A percentile compares a stretch with the other conserved stretches of the same genome.
phyloP scores from a whole-genome alignment of 2,329 filamentous ascomycete genomes.

The Alternaria atra region DNA sequence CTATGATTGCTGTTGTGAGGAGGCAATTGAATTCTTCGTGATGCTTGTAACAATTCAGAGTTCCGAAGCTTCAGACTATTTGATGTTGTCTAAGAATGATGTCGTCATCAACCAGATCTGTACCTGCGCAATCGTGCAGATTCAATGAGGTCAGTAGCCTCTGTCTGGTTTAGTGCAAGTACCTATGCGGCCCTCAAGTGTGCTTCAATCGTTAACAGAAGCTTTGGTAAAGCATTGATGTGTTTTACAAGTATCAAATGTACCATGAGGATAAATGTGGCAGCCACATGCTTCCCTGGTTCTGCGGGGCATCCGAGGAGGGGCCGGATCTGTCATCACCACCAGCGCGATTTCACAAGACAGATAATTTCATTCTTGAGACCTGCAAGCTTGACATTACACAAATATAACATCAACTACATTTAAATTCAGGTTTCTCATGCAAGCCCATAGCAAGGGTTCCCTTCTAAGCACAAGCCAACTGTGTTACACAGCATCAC shows the following conservation, averaged over 20 bases:
- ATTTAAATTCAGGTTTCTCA: neutral
- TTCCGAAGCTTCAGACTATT: slow-evolving; percentile 5
- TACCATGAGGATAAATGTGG: neutral
- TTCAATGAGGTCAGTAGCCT: slow-evolving; percentile 19
- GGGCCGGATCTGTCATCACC: neutral
- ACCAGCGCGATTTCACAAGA: neutral
- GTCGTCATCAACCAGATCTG: slow-evolving; percentile 29
- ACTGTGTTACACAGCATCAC: slow-evolving; percentile 5
- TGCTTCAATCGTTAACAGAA: too few relatives aligned
- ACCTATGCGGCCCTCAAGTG: neutral
- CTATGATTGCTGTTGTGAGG: slow-evolving; percentile 48
- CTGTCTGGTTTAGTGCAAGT: neutral
- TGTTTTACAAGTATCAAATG: too few relatives aligned
- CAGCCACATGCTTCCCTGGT: neutral
- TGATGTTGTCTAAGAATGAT: slow-evolving; percentile 21
- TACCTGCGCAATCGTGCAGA: slow-evolving; percentile 16
- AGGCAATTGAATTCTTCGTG: slow-evolving; percentile 1
- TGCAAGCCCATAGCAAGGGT: neutral
- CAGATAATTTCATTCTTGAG: neutral
- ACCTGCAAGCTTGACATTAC: neutral
- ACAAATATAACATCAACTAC: neutral
- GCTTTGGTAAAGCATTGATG: neutral
- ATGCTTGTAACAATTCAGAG: neutral
- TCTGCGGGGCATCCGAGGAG: neutral
- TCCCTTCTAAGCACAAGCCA: slow-evolving; percentile 3